A percentile compares a stretch with the other conserved stretches of the same genome.
These are phyloP conservation scores for Zymoseptoria ardabiliae DNA, from an alignment of 2,329 filamentous ascomycete species.

Conservation along the genomic window DNA sequence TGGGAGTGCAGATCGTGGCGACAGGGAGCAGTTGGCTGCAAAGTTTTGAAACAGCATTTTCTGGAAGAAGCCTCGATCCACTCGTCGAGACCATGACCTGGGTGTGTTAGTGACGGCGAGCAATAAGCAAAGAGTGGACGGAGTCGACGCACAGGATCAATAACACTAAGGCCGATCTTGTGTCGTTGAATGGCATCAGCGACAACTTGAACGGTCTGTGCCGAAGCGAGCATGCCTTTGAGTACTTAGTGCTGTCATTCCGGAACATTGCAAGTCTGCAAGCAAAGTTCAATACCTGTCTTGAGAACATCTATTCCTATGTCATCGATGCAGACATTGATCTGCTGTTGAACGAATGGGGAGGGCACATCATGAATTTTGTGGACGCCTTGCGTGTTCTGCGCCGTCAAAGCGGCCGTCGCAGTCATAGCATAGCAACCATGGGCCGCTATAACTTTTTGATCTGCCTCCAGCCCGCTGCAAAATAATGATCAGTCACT, in stretches of 20 bases:
- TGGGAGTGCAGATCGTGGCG: constrained; percentile 66
- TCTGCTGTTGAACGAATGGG: constrained; percentile 73
- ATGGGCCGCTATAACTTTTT: constrained; percentile 79
- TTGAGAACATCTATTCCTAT: constrained; percentile 86
- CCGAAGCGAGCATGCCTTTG: constrained; percentile 76
- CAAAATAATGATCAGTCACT: constrained; percentile 9
- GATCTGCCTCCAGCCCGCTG: constrained; percentile 90
- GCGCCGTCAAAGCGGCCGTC: constrained; percentile 89
- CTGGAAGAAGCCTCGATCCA: constrained; percentile 61
- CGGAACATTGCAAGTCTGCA: background rate
- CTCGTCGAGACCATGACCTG: constrained; percentile 85
- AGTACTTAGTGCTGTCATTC: constrained; percentile 8
- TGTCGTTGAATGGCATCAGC: constrained; percentile 56
- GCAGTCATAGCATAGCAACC: constrained; percentile 94
- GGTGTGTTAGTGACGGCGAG: constrained; percentile 1
- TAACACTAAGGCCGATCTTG: constrained; percentile 52
- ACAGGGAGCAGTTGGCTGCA: constrained; percentile 54
- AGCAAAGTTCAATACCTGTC: constrained; percentile 43
- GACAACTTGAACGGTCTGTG: constrained; percentile 61
- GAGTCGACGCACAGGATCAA: constrained; percentile 60
- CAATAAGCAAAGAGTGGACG: background rate
- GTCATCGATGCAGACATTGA: constrained; percentile 76
- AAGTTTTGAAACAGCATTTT: constrained; percentile 56
- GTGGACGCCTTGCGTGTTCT: constrained; percentile 80
- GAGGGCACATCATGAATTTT: constrained; percentile 74